Base-by-base conservation (phyloP, 805 yeast species). In the Metschnikowia gruessii region DNA sequence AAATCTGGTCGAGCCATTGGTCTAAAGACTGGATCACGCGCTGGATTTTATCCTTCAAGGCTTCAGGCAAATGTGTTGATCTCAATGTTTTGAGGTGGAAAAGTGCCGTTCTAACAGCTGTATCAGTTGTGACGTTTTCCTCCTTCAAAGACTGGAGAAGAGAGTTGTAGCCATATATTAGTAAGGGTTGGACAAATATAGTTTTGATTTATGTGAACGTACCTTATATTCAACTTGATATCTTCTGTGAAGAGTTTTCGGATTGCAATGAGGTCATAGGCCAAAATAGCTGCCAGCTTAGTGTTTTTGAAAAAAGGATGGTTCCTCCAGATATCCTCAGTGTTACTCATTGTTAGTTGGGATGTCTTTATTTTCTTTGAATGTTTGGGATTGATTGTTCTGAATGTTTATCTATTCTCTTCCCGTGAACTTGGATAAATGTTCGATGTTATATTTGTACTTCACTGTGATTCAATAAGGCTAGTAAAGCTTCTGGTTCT, bases 221-320 rank as follows among this genome's bases (percentile, higher is more conserved):
- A 45, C 48, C 44, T 40, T 13, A 35, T 21, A 11, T 32, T 19
- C 17, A 40, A 29, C 12, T 24, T 36, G 13, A 36, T 12, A 19
- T 45, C 48, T 15, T 40, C 40, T 30, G 24, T 15, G 16, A 45
- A 40, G 10, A 45, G 33, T 13, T 12, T 24, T 13, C 33, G 43
- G 28, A 45, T 36, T 13, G 44, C 31, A 12, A 40, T 36, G 26
- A 45, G 49, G 18, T 45, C 49, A 17, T 45, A 37, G 7, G 45
- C 45, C 39, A 45, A 41, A 19, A 32, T 36, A 12, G 41, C 22
- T 15, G 48, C 37, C 18, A 30, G 24, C 8, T 21, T 30, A 12
- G 34, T 19, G 33, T 17, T 24, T 12, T 22, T 34, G 29, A 36
- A 35, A 26, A 45, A 24, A 6, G 35, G 41, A 8, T 16, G 36